phyloP scores from a whole-genome alignment of 768 basidiomycete species.

The Leucosporidium scottii region DNA sequence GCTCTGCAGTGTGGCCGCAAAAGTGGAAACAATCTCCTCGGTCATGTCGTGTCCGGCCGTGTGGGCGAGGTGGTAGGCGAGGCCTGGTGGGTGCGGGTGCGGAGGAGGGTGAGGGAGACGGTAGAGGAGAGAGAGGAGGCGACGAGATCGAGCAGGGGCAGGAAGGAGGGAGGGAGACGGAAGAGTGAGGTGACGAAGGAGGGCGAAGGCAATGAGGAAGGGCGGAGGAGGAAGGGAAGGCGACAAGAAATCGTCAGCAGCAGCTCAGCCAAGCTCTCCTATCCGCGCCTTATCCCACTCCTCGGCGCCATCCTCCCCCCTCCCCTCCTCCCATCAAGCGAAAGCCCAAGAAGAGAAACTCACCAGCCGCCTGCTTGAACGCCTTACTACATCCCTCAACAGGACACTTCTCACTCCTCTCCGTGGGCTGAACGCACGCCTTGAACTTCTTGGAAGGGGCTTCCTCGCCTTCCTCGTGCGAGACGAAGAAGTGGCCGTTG shows the following conservation, averaged over 20 bases:
- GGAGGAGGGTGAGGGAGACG: not conserved
- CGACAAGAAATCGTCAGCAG: no score
- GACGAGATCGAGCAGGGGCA: not conserved
- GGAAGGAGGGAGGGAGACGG: not conserved
- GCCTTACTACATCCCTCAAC: constrained; percentile 25
- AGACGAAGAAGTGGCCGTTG: constrained; percentile 32
- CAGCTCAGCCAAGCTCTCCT: no score
- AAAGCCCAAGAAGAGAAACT: not conserved
- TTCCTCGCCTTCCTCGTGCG: constrained; percentile 30
- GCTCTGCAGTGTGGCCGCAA: constrained; percentile 22
- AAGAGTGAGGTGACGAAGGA: not conserved
- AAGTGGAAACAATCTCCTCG: constrained; percentile 12
- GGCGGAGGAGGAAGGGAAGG: no score
- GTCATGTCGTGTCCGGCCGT: constrained; percentile 29
- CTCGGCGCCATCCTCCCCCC: no score
- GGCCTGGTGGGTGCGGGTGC: constrained; percentile 4
- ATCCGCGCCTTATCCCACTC: no score
- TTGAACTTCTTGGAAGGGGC: constrained; percentile 31
- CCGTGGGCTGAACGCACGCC: constrained; percentile 16
- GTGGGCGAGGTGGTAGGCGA: constrained; percentile 34
- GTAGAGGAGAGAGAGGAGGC: not conserved
- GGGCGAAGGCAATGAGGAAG: not conserved
- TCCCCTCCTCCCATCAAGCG: no score
- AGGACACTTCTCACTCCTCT: constrained; percentile 21
- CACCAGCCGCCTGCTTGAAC: constrained; percentile 34